Conservation (phyloP, 1,284 basidiomycete genomes). For the Rhodofomes roseus region DNA sequence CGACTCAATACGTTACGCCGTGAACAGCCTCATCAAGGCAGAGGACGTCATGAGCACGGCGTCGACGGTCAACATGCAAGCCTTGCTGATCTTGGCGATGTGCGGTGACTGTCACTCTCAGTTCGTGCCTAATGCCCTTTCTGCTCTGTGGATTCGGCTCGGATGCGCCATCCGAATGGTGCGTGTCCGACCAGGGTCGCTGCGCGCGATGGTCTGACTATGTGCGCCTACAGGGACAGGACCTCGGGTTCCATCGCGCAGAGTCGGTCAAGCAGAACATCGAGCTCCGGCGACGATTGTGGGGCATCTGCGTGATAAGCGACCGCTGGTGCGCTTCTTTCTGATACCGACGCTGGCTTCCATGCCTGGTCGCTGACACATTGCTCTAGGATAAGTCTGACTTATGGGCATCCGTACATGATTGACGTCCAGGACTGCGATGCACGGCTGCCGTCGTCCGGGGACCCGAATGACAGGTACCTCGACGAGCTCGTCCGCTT, state of each 20-base stretch:
- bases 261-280: slow-evolving; percentile 76
- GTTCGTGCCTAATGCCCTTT: slow-evolving; percentile 72
- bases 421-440: slow-evolving; percentile 94
- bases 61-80: slow-evolving; percentile 85
- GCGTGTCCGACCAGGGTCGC: slow-evolving; percentile 22
- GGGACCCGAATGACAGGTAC: slow-evolving; percentile 68
- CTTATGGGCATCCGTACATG: slow-evolving; percentile 86
- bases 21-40: slow-evolving; percentile 83
- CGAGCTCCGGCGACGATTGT: slow-evolving; percentile 81
- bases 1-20: slow-evolving; percentile 78
- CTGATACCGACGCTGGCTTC: background rate
- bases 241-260: slow-evolving; percentile 87
- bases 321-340: slow-evolving; percentile 74
- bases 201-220: background rate
- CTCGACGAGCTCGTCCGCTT: slow-evolving; percentile 86
- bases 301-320: slow-evolving; percentile 88
- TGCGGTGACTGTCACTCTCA: slow-evolving; percentile 77
- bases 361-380: background rate
- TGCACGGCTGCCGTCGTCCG: slow-evolving; percentile 80
- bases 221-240: slow-evolving; percentile 68
- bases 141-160: slow-evolving; percentile 73
- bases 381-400: slow-evolving; percentile 60
- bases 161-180: slow-evolving; percentile 86
- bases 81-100: slow-evolving; percentile 82
- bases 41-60: slow-evolving; percentile 90